These are phyloP conservation scores for Lolium perenne DNA, from an alignment of 176 grass and related monocot species.

Conservation along the genomic window DNA sequence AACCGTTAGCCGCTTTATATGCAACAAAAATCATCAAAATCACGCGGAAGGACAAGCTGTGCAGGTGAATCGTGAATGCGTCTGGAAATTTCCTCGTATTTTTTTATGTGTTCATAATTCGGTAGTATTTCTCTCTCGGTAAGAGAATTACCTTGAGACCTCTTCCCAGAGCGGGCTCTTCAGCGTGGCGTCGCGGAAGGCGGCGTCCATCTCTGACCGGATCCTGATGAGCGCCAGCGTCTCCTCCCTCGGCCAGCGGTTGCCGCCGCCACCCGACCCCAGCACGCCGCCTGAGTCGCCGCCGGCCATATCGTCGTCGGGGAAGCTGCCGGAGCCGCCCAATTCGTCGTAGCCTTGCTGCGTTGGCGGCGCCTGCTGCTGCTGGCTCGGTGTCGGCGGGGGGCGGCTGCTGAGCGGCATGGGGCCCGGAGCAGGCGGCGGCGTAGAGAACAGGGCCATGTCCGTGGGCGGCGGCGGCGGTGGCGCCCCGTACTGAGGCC, in stretches of 20 bases:
- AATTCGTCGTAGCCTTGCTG: conserved; percentile 47
- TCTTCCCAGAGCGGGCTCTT: conserved; percentile 93
- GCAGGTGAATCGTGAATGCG: conserved; percentile 25
- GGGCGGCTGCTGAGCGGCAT: conserved; percentile 53
- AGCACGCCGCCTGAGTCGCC: conserved; percentile 39
- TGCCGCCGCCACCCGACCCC: conserved; percentile 53
- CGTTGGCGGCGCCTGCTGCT: background rate
- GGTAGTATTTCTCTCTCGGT: background rate
- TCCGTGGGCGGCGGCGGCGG: conserved; percentile 3
- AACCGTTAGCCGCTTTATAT: conserved; percentile 50
- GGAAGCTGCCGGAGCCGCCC: conserved; percentile 33
- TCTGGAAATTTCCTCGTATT: background rate
- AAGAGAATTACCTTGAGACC: conserved; percentile 64
- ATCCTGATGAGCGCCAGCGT: conserved; percentile 95
- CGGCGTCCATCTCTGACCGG: conserved; percentile 96
- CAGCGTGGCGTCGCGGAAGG: conserved; percentile 93
- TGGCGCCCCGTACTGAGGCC: conserved; percentile 48
- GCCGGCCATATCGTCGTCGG: conserved; percentile 52
- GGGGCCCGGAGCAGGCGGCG: background rate
- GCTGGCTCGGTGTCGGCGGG: background rate
- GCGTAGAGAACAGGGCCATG: conserved; percentile 54
- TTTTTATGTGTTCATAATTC: background rate
- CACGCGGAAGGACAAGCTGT: conserved; percentile 20
- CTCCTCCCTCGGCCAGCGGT: conserved; percentile 94
- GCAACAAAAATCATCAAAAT: conserved; percentile 1